Conservation (phyloP, 2,329 filamentous ascomycete species). For the Camillea tinctor region DNA sequence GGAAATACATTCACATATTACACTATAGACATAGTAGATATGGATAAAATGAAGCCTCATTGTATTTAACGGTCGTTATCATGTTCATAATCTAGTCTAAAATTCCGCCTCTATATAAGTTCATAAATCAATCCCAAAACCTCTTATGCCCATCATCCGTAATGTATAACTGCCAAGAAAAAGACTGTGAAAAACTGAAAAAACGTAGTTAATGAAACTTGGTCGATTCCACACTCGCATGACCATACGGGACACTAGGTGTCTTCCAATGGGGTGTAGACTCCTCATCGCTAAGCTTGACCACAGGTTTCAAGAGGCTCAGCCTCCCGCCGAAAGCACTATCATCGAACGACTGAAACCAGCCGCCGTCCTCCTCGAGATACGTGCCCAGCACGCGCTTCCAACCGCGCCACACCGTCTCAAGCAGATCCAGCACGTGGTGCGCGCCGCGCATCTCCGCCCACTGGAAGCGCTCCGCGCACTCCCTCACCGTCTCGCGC, state of each 20-base stretch:
- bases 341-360: constrained; percentile 25
- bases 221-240: constrained; percentile 8
- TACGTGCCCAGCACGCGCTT: constrained; percentile 18
- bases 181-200: background rate
- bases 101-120: too few species aligned
- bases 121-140: background rate
- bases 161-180: background rate
- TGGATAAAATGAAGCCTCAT: too few species aligned
- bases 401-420: constrained; percentile 26
- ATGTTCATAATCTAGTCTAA: too few species aligned
- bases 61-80: too few species aligned
- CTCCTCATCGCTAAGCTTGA: constrained; percentile 19
- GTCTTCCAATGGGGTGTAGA: constrained; percentile 20
- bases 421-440: constrained; percentile 27
- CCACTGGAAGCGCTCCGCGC: constrained; percentile 27
- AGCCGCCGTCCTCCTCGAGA: constrained; percentile 21
- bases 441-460: constrained; percentile 26
- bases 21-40: too few species aligned
- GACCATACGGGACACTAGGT: constrained; percentile 24
- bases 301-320: constrained; percentile 26
- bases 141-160: background rate
- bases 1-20: too few species aligned
- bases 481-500: constrained; percentile 18
- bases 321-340: constrained; percentile 23
- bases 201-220: background rate